These are phyloP conservation scores for Aureobasidium zeae DNA, from an alignment of 2,329 filamentous ascomycete genomes.

Conservation along the genomic window DNA sequence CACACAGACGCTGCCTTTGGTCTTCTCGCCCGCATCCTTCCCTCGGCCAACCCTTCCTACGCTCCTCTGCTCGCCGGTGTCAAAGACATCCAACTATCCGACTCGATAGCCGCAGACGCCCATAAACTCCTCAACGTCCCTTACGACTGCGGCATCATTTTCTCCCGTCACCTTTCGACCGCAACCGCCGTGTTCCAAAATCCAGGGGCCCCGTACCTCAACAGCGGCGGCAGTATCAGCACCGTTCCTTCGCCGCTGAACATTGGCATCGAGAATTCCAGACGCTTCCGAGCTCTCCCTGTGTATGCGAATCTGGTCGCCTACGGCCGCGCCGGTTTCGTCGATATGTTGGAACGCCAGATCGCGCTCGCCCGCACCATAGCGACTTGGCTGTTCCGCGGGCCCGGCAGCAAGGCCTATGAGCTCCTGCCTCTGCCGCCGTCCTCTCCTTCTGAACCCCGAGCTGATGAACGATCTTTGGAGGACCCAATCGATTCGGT, in stretches of 20 bases:
- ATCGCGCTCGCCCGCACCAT: constrained; percentile 61
- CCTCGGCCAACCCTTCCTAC: constrained; percentile 45
- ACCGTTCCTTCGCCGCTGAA: constrained; percentile 72
- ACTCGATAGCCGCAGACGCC: constrained; percentile 77
- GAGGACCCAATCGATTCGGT: constrained; percentile 42
- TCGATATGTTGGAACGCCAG: constrained; percentile 61
- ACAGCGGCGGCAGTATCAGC: constrained; percentile 31
- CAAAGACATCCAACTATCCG: constrained; percentile 66
- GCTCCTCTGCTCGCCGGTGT: constrained; percentile 41
- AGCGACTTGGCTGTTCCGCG: constrained; percentile 55
- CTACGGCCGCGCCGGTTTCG: constrained; percentile 62
- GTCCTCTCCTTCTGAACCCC: no score
- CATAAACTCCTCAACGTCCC: constrained; percentile 95
- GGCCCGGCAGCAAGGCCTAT: constrained; percentile 51
- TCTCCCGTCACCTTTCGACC: constrained; percentile 54
- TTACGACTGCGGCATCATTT: constrained; percentile 87
- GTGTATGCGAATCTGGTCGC: constrained; percentile 72
- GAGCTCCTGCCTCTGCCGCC: constrained; percentile 53
- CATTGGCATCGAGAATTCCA: constrained; percentile 81
- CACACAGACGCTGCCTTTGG: constrained; percentile 92
- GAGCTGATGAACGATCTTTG: no score
- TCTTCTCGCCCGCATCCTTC: constrained; percentile 63
- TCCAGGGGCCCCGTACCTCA: constrained; percentile 74
- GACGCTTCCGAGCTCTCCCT: constrained; percentile 82
- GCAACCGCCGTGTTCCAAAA: constrained; percentile 65